These are phyloP conservation scores for Inga oerstediana DNA, from an alignment of 306 rosid genomes.

Conservation along the genomic window DNA sequence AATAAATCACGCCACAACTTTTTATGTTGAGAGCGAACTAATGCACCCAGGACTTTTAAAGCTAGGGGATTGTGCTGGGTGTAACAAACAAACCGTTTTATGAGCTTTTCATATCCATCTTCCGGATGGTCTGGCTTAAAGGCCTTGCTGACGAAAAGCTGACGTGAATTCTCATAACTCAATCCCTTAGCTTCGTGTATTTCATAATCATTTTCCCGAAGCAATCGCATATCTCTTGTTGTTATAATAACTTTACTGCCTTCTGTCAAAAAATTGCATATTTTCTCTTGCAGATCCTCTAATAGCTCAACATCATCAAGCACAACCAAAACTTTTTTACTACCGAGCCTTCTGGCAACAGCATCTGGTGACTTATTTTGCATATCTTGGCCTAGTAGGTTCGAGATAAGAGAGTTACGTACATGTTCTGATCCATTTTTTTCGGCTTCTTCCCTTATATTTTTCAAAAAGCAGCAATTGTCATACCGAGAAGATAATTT, in stretches of 20 bases:
- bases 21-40: not conserved
- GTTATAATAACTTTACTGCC: not conserved
- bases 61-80: not conserved
- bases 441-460: not conserved
- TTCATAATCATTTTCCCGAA: not conserved
- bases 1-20: constrained; percentile 12
- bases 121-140: not conserved
- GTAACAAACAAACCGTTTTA: not conserved
- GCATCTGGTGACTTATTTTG: too few relatives aligned
- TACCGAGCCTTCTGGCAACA: not conserved
- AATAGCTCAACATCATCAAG: constrained; percentile 20
- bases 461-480: not conserved
- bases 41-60: not conserved
- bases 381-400: too few relatives aligned
- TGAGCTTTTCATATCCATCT: not conserved
- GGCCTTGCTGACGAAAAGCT: not conserved
- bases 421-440: not conserved
- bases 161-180: not conserved
- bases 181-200: not conserved
- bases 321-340: not conserved
- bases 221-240: not conserved
- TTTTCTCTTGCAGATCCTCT: not conserved
- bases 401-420: not conserved
- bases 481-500: not conserved
- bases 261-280: not conserved